Percentiles rank a stretch among this genome's conserved stretches.
These are phyloP conservation scores for Roridomyces roridus DNA, from an alignment of 768 basidiomycete species.

Conservation along the genomic window DNA sequence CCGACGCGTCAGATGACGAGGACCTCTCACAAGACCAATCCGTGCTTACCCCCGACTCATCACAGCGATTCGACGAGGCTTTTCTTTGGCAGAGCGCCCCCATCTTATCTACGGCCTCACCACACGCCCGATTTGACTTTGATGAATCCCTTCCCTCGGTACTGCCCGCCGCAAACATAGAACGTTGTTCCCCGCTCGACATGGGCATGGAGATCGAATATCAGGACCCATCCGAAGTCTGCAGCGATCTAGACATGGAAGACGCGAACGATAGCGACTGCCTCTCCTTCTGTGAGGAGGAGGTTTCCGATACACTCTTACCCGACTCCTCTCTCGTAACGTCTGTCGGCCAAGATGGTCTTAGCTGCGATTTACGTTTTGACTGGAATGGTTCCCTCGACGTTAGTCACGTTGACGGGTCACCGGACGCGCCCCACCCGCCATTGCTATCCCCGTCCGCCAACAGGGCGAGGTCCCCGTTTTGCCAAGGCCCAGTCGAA, in stretches of 20 bases:
- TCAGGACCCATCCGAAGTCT: constrained; percentile 20
- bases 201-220: constrained; percentile 17
- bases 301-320: neutral
- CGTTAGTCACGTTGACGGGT: constrained; percentile 12
- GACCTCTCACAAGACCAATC: constrained; percentile 28
- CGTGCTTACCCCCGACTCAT: constrained; percentile 20
- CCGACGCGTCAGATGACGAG: constrained; percentile 24
- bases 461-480: neutral
- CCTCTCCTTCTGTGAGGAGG: constrained; percentile 14
- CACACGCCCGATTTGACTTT: constrained; percentile 8
- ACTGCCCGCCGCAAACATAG: constrained; percentile 12
- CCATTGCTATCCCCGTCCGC: constrained; percentile 11
- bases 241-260: constrained; percentile 15
- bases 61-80: constrained; percentile 22
- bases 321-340: constrained; percentile 13
- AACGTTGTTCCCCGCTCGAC: neutral
- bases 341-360: neutral
- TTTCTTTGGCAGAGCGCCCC: constrained; percentile 15
- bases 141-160: constrained; percentile 3
- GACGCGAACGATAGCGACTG: neutral
- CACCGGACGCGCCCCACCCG: constrained; percentile 19
- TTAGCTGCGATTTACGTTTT: constrained; percentile 5
- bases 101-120: neutral
- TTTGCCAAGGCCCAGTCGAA: constrained; percentile 8
- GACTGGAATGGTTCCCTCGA: constrained; percentile 1